Evolutionary conservation across 2,329 filamentous ascomycete species (phyloP).

Genomic region (Colletotrichum plurivorum): DNA sequence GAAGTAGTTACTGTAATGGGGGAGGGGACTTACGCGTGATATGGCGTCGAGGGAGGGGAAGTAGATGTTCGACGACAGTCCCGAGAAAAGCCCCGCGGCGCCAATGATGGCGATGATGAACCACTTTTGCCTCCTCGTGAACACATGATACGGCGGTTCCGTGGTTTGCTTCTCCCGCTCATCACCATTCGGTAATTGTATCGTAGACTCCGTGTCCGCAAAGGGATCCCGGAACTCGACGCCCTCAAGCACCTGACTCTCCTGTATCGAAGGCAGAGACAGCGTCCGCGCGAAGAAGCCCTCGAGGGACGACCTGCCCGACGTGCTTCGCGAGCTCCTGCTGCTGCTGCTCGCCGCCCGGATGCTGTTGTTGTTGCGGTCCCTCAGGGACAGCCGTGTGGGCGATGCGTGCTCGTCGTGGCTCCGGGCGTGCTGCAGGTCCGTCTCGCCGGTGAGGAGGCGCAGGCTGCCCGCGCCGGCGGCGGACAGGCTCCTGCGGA

Average conservation of each 20-base stretch:
- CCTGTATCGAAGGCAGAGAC: slow-evolving; percentile 10
- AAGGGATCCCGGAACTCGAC: slow-evolving; percentile 11
- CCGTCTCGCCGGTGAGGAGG: slow-evolving; percentile 22
- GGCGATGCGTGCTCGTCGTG: slow-evolving; percentile 13
- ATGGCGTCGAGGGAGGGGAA: slow-evolving; percentile 59
- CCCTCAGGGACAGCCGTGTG: background rate
- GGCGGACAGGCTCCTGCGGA: slow-evolving; percentile 16
- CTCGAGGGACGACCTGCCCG: background rate
- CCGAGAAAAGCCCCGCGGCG: slow-evolving; percentile 66
- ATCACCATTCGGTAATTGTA: background rate
- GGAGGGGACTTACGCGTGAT: slow-evolving; percentile 45
- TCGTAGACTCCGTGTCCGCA: background rate
- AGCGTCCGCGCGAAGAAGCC: background rate
- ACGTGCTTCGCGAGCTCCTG: background rate
- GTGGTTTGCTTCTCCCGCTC: background rate
- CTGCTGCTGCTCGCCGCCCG: background rate
- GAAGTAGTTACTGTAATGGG: background rate
- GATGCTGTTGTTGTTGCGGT: background rate
- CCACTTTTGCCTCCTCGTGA: slow-evolving; percentile 56
- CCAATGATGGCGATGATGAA: slow-evolving; percentile 64
- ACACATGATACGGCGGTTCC: slow-evolving; percentile 50
- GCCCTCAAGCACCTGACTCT: background rate
- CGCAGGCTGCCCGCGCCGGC: slow-evolving; percentile 9
- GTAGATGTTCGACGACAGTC: slow-evolving; percentile 66
- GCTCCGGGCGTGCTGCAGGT: background rate